Conservation (phyloP, 2,329 filamentous ascomycete species). For the Colletotrichum gigasporum region DNA sequence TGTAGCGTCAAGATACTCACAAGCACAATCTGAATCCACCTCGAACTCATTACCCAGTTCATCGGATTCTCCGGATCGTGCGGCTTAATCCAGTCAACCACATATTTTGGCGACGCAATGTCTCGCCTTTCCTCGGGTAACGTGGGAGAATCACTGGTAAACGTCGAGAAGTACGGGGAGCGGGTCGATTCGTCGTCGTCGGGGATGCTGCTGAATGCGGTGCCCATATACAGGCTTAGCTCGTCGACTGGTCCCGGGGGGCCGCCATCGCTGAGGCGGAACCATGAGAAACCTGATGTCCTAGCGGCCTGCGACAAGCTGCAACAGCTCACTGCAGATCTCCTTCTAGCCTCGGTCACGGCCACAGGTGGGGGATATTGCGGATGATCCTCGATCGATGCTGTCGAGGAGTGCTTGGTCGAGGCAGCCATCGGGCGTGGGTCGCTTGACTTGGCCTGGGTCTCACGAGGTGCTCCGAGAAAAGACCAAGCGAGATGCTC, state of each 20-base stretch:
- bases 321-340: background rate
- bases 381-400: background rate
- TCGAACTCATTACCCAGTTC: constrained; percentile 1
- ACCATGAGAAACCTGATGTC: constrained; percentile 23
- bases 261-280: constrained; percentile 8
- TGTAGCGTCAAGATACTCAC: constrained; percentile 13
- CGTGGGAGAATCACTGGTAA: background rate
- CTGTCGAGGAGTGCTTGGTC: background rate
- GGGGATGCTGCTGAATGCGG: constrained; percentile 24
- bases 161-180: background rate
- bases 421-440: constrained; percentile 2
- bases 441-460: background rate
- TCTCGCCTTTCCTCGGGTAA: background rate
- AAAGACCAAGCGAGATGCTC: background rate
- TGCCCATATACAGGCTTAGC: constrained; percentile 22
- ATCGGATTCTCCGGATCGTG: constrained; percentile 4
- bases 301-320: background rate
- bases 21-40: constrained; percentile 23
- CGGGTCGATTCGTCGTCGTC: constrained; percentile 3
- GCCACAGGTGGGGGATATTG: constrained; percentile 10
- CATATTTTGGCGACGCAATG: background rate
- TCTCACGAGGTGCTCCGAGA: background rate
- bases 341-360: background rate
- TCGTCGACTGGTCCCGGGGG: constrained; percentile 24
- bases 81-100: constrained; percentile 3